Evolutionary conservation across 306 rosid genomes (phyloP), one percentile per base, ranked within the genome.

Genomic region (Pyrus bretschneideri): DNA sequence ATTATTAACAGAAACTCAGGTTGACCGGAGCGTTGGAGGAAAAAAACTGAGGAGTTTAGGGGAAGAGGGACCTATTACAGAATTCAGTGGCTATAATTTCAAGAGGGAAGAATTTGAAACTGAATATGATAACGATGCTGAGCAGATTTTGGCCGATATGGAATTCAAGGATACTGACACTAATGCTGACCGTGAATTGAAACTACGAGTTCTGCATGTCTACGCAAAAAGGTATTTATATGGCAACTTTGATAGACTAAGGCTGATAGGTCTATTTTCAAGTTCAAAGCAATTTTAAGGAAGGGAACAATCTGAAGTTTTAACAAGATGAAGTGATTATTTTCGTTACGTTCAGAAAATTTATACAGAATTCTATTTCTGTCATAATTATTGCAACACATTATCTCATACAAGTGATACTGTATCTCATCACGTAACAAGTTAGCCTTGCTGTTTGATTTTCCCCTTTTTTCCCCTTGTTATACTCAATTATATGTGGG

Each of bases 41-140:
- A 93, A 93, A 85, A 93, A 91, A 73, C 92, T 84, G 9, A 90
- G 93, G 84, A 74, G 81, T n/a, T 72, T 75, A n/a, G 92, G 87
- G 76, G 93, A 89, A 73, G 87, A 81, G 80, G 85, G 80, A 71
- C 92, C 92, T 74, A 40, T 89, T 83, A 88, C 82, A 62, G 91
- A 86, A 83, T 82, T 88, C 83, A 88, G 91, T 81, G 97, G 98
- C 79, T 93, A 91, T 79, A 93, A 86, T 84, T 82, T 72, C 83
- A 91, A 89, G 92, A 85, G 97, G 77, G 91, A 85, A 79, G 98
- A 93, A 80, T 93, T 93, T 67, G 96, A 93, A 70, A 71, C 88
- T 76, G 98, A 93, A 81, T 93, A 93, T 30, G 97, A 91, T 79
- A 91, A 93, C 57, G 96, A 93, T 74, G 97, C 98, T 68, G 97